These are phyloP conservation scores for Crotalaria pallida DNA, from an alignment of 306 rosid genomes.

Conservation along the genomic window DNA sequence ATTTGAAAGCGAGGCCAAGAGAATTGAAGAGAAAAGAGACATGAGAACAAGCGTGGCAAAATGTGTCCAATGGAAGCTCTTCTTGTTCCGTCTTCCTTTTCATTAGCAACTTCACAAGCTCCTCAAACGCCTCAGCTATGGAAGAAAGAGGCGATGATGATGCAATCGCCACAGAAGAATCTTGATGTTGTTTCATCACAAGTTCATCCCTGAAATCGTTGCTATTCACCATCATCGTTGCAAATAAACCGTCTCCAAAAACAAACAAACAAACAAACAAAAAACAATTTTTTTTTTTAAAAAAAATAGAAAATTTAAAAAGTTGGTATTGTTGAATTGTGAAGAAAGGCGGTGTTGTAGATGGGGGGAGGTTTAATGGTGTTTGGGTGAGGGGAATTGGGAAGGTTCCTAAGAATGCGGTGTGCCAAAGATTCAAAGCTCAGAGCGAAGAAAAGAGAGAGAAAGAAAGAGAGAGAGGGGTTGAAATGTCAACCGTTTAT, in stretches of 20 bases:
- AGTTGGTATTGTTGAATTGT: background rate
- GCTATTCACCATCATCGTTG: constrained; percentile 28
- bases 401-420: constrained; percentile 26
- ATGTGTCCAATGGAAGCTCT: constrained; percentile 41
- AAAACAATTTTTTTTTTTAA: too few relatives aligned
- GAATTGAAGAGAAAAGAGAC: constrained; percentile 70
- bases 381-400: background rate
- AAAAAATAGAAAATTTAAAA: background rate
- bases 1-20: constrained; percentile 92
- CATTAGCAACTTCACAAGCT: constrained; percentile 26
- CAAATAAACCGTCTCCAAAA: background rate
- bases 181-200: constrained; percentile 8
- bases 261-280: too few relatives aligned
- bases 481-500: background rate
- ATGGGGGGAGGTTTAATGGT: background rate
- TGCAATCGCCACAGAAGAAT: background rate
- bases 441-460: background rate
- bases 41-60: constrained; percentile 59
- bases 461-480: background rate
- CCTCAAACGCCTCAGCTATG: constrained; percentile 75
- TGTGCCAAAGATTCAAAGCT: constrained; percentile 5
- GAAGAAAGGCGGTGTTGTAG: background rate
- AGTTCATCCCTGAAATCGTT: background rate
- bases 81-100: background rate
- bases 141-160: constrained; percentile 68